Percentiles rank a stretch among this genome's conserved stretches.
Evolutionary conservation across 805 yeast genomes (phyloP).

Genomic region (Grigorovia jiainica): DNA sequence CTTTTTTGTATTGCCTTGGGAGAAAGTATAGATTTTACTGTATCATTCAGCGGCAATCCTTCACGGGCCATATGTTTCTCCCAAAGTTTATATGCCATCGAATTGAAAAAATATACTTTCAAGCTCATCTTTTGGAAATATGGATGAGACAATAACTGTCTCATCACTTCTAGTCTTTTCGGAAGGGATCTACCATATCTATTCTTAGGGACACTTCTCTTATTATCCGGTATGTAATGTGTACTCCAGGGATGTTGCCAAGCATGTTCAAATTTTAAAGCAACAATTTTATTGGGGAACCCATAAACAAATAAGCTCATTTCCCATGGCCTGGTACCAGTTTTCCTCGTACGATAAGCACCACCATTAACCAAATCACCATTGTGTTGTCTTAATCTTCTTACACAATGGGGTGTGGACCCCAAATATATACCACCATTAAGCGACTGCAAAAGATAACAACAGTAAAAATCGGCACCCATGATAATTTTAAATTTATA

Average conservation of each 20-base stretch:
- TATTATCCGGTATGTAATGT: conserved; percentile 37
- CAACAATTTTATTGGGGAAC: conserved; percentile 59
- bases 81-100: conserved; percentile 18
- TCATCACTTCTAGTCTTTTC: conserved; percentile 39
- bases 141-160: conserved; percentile 33
- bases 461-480: conserved; percentile 46
- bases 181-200: conserved; percentile 35
- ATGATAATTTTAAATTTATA: too few species aligned
- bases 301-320: conserved; percentile 57
- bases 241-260: conserved; percentile 69
- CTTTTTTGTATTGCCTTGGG: conserved; percentile 4
- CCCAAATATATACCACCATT: conserved; percentile 64
- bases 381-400: conserved; percentile 70
- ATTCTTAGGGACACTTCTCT: conserved; percentile 32
- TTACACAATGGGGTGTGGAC: conserved; percentile 66
- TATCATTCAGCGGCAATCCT: background rate
- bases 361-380: conserved; percentile 57
- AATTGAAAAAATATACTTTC: conserved; percentile 37
- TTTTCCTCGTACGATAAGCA: conserved; percentile 53
- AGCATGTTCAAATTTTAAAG: conserved; percentile 77
- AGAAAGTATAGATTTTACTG: conserved; percentile 4
- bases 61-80: conserved; percentile 16
- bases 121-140: conserved; percentile 41
- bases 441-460: conserved; percentile 56
- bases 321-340: conserved; percentile 64